phyloP scores from a whole-genome alignment of 2,329 filamentous ascomycete species.

The Claviceps sp. region DNA sequence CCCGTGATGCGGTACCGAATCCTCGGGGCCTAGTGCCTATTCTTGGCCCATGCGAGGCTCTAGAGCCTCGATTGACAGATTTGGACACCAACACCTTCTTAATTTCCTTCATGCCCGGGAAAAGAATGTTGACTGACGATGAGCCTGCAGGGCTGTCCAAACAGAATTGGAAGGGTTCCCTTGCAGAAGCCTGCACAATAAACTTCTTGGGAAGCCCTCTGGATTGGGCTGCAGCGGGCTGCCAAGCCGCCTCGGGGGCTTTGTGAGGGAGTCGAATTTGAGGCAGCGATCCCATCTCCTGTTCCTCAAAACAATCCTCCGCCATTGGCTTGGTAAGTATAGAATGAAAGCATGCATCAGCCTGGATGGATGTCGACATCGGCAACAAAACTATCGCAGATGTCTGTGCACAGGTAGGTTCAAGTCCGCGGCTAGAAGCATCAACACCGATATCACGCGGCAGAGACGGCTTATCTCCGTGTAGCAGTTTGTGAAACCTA shows the following conservation, averaged over 20 bases:
- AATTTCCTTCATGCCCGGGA: slow-evolving; percentile 28
- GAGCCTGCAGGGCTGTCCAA: slow-evolving; percentile 21
- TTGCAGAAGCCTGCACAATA: slow-evolving; percentile 24
- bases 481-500: slow-evolving; percentile 67
- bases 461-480: slow-evolving; percentile 48
- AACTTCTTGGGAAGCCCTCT: slow-evolving; percentile 43
- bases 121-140: slow-evolving; percentile 24
- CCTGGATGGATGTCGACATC: slow-evolving; percentile 11
- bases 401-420: slow-evolving; percentile 34
- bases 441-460: slow-evolving; percentile 49
- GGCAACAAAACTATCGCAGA: slow-evolving; percentile 61
- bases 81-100: slow-evolving; percentile 26
- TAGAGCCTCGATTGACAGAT: slow-evolving; percentile 18
- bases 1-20: slow-evolving; percentile 16
- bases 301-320: slow-evolving; percentile 69
- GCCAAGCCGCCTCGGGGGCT: slow-evolving; percentile 50
- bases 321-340: slow-evolving; percentile 55
- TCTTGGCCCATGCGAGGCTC: slow-evolving; percentile 10
- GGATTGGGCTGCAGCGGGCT: slow-evolving; percentile 38
- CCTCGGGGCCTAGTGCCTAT: slow-evolving; percentile 17
- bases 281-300: slow-evolving; percentile 67
- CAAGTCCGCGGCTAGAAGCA: slow-evolving; percentile 53
- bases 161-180: slow-evolving; percentile 22
- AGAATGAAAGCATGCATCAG: slow-evolving; percentile 27
- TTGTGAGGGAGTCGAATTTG: slow-evolving; percentile 53